Evolutionary conservation across 1,284 basidiomycete genomes (phyloP), one percentile per base, ranked within the genome.

Genomic region (Irpex sp.): DNA sequence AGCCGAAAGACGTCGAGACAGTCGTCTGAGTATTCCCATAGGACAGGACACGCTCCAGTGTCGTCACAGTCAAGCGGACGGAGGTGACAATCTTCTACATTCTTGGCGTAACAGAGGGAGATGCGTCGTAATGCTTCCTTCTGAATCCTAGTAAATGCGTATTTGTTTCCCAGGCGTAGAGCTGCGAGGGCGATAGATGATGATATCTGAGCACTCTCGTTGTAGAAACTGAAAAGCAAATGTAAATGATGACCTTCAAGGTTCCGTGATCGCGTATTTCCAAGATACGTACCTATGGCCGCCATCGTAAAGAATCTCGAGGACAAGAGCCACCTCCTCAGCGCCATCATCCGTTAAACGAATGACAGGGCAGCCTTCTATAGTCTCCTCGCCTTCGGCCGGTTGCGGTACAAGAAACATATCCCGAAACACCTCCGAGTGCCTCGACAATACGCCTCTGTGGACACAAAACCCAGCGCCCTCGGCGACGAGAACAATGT

Each of bases 381-480:
- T 9, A 9, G 19, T 31, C 13, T 47, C 46, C 13, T 50, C 47
- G 9, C 46, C 59, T 4, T 54, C 13, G 1, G 35, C 19, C 0
- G 67, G 64, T 55, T 68, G 68, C 9, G 69, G 68, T 35, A 70
- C 63, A 13, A 66, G 57, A 61, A 73, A 69, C 50, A 73, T 65
- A 50, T 69, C 71, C 21, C 63, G 64, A 59, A 74, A 72, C 31
- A 74, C 69, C 36, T 66, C 63, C 2, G 72, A 74, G 33, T 69
- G 65, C 11, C 51, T n/a, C 7, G 51, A 15, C n/a, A 54, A 21
- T 5, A 54, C 33, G 5, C 51, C 51, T 13, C n/a, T n/a, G 33
- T 54, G 33, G 21, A 54, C 51, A 5, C 33, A 15, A 21, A 54
- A 54, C 4, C n/a, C 21, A 17, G 33, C 21, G 6, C 33, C 21